Percentiles rank a stretch among this genome's conserved stretches.
These are phyloP conservation scores for Trichoderma polysporum DNA, from an alignment of 2,329 filamentous ascomycete genomes.

Conservation along the genomic window DNA sequence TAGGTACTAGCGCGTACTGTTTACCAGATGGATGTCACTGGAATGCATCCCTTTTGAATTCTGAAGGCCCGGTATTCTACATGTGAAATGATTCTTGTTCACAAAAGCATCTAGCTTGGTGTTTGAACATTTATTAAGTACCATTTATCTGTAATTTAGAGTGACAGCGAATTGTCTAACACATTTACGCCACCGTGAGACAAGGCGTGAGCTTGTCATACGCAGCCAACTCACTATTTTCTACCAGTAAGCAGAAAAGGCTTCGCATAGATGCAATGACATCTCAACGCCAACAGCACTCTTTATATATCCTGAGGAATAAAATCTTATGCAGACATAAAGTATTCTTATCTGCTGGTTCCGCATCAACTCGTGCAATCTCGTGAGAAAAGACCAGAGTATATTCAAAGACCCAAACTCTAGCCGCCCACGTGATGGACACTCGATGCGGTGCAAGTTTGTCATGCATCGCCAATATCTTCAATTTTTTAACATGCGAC, in stretches of 20 bases:
- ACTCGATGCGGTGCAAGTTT: conserved; percentile 7
- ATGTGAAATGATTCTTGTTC: background rate
- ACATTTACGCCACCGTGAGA: conserved; percentile 15
- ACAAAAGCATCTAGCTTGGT: background rate
- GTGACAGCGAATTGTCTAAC: conserved; percentile 14
- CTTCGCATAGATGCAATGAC: background rate
- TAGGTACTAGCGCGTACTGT: background rate
- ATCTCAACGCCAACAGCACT: background rate
- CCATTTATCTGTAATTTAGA: background rate
- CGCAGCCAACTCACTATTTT: background rate
- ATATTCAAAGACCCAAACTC: background rate
- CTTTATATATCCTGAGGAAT: background rate
- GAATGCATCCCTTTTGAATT: background rate
- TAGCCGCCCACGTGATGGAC: conserved; percentile 6
- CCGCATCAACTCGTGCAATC: background rate
- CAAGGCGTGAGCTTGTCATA: background rate
- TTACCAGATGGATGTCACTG: background rate
- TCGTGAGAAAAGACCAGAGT: background rate
- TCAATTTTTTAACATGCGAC: background rate
- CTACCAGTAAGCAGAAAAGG: too few relatives aligned
- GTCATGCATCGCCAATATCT: background rate
- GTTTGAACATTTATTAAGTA: background rate
- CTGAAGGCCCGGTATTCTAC: background rate
- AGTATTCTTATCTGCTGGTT: background rate
- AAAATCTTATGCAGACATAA: too few relatives aligned